These are phyloP conservation scores for Xerocomus tenax DNA, from an alignment of 1,284 basidiomycete genomes.

Conservation along the genomic window DNA sequence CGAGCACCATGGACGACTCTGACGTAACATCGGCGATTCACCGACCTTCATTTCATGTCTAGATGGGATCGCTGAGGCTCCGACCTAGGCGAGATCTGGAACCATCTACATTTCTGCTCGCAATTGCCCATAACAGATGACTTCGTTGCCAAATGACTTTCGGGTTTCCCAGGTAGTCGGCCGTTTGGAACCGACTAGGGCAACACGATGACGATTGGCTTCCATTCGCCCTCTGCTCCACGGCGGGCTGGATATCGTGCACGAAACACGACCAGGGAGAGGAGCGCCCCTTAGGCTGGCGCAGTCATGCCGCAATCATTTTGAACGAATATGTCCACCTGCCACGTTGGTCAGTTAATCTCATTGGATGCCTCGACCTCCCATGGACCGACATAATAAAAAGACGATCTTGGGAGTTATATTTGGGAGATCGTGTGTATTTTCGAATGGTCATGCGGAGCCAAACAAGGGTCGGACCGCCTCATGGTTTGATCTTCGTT, in stretches of 20 bases:
- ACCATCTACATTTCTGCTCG: neutral
- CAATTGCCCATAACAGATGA: constrained; percentile 1
- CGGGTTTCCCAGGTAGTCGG: constrained; percentile 3
- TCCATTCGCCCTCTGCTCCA: constrained; percentile 14
- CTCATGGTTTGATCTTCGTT: constrained; percentile 16
- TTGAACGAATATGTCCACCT: constrained; percentile 7
- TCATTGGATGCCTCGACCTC: constrained; percentile 8
- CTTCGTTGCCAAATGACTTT: neutral
- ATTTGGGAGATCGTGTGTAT: constrained; percentile 7
- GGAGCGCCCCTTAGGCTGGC: constrained; percentile 5
- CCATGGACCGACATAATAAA: constrained; percentile 8
- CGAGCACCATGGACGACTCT: constrained; percentile 10
- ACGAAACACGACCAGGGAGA: constrained; percentile 20
- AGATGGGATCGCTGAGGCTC: constrained; percentile 18
- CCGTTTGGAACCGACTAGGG: constrained; percentile 15
- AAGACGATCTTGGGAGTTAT: constrained; percentile 15
- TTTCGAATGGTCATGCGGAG: constrained; percentile 6
- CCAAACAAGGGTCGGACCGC: constrained; percentile 1
- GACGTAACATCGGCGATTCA: constrained; percentile 24
- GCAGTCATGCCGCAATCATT: constrained; percentile 7
- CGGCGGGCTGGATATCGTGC: constrained; percentile 19
- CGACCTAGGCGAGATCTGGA: constrained; percentile 12
- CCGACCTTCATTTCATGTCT: constrained; percentile 10
- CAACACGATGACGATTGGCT: constrained; percentile 2
- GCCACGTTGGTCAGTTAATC: constrained; percentile 17